These are phyloP conservation scores for Rhododendron kiyosumense DNA, from an alignment of 148 eudicot genomes.

Conservation along the genomic window DNA sequence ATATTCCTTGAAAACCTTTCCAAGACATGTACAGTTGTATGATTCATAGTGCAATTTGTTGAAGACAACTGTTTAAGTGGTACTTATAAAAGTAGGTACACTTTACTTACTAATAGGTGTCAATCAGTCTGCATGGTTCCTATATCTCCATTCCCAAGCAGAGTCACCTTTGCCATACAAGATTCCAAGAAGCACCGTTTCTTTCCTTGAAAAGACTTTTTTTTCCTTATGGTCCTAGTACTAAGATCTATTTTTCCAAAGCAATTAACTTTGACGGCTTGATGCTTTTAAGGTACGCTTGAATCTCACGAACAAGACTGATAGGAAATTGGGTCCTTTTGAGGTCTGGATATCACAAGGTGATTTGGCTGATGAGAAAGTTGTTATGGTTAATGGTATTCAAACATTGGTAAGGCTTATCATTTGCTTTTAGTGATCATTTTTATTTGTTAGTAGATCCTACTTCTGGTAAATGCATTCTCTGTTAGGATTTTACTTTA, in stretches of 20 bases:
- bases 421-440: slow-evolving; percentile 1
- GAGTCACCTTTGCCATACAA: neutral
- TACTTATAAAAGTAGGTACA: neutral
- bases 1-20: neutral
- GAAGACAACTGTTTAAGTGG: neutral
- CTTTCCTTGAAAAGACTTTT: neutral
- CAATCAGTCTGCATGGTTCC: neutral
- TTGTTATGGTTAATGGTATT: slow-evolving; percentile 81
- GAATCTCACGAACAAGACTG: slow-evolving; percentile 79
- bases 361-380: slow-evolving; percentile 66
- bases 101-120: neutral
- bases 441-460: neutral
- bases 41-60: neutral
- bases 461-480: neutral
- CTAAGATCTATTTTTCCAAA: neutral
- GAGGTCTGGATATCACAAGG: slow-evolving; percentile 68
- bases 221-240: neutral
- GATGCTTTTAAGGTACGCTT: slow-evolving; percentile 53
- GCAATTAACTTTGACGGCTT: neutral
- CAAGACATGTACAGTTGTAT: neutral
- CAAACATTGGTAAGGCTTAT: slow-evolving; percentile 58
- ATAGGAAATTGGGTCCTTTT: slow-evolving; percentile 79
- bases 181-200: neutral
- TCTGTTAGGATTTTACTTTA: neutral
- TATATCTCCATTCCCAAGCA: neutral